Conservation (phyloP, 202 grass and related monocot species). For the Hordeum pubiflorum region DNA sequence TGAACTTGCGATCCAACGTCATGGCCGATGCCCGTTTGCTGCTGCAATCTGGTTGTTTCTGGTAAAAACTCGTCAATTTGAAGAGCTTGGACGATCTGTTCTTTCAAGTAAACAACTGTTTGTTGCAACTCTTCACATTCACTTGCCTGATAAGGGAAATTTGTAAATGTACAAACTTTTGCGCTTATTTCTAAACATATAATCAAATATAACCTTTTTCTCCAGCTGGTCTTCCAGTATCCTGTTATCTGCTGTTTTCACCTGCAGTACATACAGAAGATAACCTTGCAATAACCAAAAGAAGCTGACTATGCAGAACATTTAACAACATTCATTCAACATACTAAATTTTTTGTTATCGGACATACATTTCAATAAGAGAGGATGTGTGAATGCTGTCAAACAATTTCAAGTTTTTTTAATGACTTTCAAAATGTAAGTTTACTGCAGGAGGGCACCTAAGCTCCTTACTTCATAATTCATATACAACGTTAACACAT, state of each 20-base stretch:
- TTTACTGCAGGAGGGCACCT: no score
- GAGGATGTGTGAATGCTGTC: not conserved
- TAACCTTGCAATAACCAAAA: not conserved
- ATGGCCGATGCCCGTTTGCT: conserved; percentile 17
- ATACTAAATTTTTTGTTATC: not conserved
- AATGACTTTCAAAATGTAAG: no score
- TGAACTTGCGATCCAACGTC: conserved; percentile 25
- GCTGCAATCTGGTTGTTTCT: conserved; percentile 21
- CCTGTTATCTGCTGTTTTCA: conserved; percentile 93
- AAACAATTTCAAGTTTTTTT: no score
- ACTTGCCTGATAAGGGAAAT: conserved; percentile 44
- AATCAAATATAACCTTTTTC: conserved; percentile 49
- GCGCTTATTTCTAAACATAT: not conserved
- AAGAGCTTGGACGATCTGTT: conserved; percentile 59
- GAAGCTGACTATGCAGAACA: not conserved
- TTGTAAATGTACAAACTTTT: not conserved
- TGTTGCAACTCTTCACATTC: conserved; percentile 70
- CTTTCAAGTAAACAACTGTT: conserved; percentile 59
- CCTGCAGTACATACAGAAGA: conserved; percentile 38
- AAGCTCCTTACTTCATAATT: no score
- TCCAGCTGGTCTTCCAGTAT: conserved; percentile 90
- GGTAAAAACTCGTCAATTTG: conserved; percentile 43
- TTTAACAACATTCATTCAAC: not conserved
- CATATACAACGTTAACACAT: no score
- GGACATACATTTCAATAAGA: not conserved